phyloP scores from a whole-genome alignment of 495 filamentous ascomycete genomes.

The Penicillium antarcticum region DNA sequence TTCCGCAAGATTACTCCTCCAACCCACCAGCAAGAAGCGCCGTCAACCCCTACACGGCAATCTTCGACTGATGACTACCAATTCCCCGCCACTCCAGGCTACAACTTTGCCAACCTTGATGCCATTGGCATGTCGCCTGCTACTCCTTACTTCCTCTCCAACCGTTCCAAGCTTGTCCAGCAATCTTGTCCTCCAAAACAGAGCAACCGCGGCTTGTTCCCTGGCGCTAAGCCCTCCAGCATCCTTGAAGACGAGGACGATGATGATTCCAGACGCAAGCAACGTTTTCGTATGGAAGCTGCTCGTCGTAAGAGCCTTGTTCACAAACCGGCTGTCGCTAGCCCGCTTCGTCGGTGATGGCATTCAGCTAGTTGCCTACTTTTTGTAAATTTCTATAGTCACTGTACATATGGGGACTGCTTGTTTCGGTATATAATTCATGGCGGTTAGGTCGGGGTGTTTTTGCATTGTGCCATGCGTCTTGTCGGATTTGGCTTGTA shows the following conservation, averaged over 20 bases:
- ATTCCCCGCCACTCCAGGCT: conserved; percentile 34
- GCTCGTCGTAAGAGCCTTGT: conserved; percentile 80
- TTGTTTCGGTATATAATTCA: conserved; percentile 1
- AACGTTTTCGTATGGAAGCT: conserved; percentile 66
- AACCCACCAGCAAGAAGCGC: conserved; percentile 10
- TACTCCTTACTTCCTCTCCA: conserved; percentile 54
- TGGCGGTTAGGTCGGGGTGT: background rate
- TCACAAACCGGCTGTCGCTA: conserved; percentile 74
- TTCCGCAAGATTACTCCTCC: conserved; percentile 34
- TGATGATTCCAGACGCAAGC: conserved; percentile 37
- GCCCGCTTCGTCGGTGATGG: conserved; percentile 52
- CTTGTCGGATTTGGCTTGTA: too few relatives aligned
- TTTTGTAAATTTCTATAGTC: conserved; percentile 8
- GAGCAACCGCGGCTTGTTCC: conserved; percentile 44
- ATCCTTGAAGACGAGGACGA: conserved; percentile 21
- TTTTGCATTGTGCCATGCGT: background rate
- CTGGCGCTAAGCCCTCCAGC: conserved; percentile 11
- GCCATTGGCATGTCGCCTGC: conserved; percentile 48
- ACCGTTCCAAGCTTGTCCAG: conserved; percentile 56
- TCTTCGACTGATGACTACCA: conserved; percentile 17
- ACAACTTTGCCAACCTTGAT: conserved; percentile 38
- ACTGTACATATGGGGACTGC: conserved; percentile 22
- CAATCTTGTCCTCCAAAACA: conserved; percentile 73
- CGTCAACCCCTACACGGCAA: conserved; percentile 22
- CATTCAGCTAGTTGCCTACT: background rate